A percentile compares a stretch with the other conserved stretches of the same genome.
phyloP scores from a whole-genome alignment of 768 basidiomycete species.

The Phylloporus scabripes region DNA sequence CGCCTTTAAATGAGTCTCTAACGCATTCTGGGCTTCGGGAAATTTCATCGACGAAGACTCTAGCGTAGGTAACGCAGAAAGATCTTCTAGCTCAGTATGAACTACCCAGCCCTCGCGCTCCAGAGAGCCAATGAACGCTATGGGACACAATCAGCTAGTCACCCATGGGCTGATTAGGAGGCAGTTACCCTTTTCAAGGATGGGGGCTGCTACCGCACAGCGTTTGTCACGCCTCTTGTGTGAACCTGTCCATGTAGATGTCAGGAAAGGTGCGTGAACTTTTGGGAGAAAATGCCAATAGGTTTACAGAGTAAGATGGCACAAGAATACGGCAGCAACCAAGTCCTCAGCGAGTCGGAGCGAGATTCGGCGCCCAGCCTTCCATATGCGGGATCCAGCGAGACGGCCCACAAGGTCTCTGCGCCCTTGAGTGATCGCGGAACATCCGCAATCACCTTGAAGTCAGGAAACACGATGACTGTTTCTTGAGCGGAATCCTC shows the following conservation, averaged over 20 bases:
- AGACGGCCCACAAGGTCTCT: slow-evolving; percentile 56
- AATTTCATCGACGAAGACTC: slow-evolving; percentile 16
- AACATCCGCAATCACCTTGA: slow-evolving; percentile 74
- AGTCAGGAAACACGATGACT: slow-evolving; percentile 90
- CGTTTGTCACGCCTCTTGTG: slow-evolving; percentile 92
- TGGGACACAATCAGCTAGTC: neutral
- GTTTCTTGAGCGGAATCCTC: slow-evolving; percentile 64
- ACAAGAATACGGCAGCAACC: slow-evolving; percentile 84
- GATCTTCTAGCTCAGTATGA: slow-evolving; percentile 67
- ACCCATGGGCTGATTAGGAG: slow-evolving; percentile 13
- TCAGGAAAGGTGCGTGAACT: neutral
- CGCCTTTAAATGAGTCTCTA: slow-evolving; percentile 41
- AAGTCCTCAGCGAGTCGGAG: slow-evolving; percentile 54
- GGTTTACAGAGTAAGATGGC: slow-evolving; percentile 84
- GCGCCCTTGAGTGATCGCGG: slow-evolving; percentile 61
- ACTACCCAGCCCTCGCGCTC: slow-evolving; percentile 69
- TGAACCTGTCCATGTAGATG: slow-evolving; percentile 52
- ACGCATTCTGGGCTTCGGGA: slow-evolving; percentile 47
- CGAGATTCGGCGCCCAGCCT: slow-evolving; percentile 41
- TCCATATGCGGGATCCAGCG: slow-evolving; percentile 55
- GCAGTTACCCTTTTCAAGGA: slow-evolving; percentile 64
- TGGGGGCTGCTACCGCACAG: slow-evolving; percentile 82
- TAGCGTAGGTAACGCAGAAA: slow-evolving; percentile 30
- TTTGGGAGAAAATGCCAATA: neutral
- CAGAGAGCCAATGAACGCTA: slow-evolving; percentile 60